Evolutionary conservation across 2,329 filamentous ascomycete species (phyloP).

Genomic region (Corniculantispora saksenae): DNA sequence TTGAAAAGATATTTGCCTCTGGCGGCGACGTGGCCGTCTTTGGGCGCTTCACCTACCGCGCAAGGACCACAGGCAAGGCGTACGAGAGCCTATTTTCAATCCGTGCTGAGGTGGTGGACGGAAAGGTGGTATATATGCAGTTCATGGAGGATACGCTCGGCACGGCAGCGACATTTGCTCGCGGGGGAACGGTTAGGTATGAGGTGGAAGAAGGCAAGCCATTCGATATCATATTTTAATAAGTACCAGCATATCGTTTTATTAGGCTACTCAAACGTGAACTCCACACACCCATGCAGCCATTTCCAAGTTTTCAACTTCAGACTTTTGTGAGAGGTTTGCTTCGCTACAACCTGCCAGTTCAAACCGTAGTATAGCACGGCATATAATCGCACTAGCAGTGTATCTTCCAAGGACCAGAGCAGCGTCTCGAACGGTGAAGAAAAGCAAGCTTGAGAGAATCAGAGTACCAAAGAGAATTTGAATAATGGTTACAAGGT

Average conservation of each 20-base stretch:
- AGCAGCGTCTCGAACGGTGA: too few species aligned
- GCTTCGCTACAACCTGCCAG: too few species aligned
- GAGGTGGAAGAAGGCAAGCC: not conserved
- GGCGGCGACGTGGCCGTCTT: not conserved
- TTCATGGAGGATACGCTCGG: not conserved
- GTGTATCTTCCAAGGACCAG: too few species aligned
- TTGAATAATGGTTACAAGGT: slow-evolving; percentile 25
- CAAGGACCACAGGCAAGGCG: not conserved
- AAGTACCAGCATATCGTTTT: too few species aligned
- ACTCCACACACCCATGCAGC: too few species aligned
- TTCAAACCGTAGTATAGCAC: too few species aligned
- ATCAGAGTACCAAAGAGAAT: slow-evolving; percentile 29
- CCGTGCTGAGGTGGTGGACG: not conserved
- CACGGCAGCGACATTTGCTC: not conserved
- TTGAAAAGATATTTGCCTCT: not conserved
- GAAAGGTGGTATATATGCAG: not conserved
- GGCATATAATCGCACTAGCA: too few species aligned
- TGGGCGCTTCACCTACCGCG: not conserved
- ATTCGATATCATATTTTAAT: not conserved
- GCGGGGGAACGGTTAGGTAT: not conserved
- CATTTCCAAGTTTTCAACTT: too few species aligned
- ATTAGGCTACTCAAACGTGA: too few species aligned
- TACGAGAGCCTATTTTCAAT: not conserved
- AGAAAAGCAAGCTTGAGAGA: slow-evolving; percentile 28
- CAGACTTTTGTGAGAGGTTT: too few species aligned